Base-by-base conservation (phyloP, 129 eudicot species). In the Smallanthus sonchifolius region DNA sequence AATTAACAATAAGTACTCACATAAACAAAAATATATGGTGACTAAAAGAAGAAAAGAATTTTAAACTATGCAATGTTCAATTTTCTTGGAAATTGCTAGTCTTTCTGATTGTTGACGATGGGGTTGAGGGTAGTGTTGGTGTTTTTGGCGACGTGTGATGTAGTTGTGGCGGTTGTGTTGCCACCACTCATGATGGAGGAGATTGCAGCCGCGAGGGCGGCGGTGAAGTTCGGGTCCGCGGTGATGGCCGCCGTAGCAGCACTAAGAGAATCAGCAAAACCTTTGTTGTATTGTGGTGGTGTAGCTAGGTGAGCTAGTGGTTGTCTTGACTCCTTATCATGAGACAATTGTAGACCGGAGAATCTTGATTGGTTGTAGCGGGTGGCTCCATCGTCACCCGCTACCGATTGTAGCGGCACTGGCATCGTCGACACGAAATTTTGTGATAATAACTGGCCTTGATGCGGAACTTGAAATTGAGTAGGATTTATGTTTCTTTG, bases 191-290 rank as follows among this genome's bases (percentile, higher is more conserved):
- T 93, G 62, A 89, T 81, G 20, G 98, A 86, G 65, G 90, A 75
- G 75, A 93, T 87, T 59, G 98, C 98, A 5, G 92, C 95, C 1
- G 92, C 98, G 1, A 93, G 78, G 11, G 96, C 96, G 4, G 96
- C 95, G 0, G 95, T 93, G 85, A 93, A 89, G 69, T 90, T 93
- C 11, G 95, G 98, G 69, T 93, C 96, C 4, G 96, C 72, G 10
- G 98, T 82, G 75, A 93, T 82, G 43, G 96, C 96, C 1, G 96
- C 96, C 0, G 97, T 91, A 51, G 96, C 92, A 4, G 94, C 96
- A 40, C 86, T 83, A 28, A 93, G 78, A 0, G 96, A 86, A 68
- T 90, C 96, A 7, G 87, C 81, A 43, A 77, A 84, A 4, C 56
- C 67, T 49, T 61, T 82, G 51, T 76, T 81, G 30, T 69, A 17